Conservation (phyloP, 495 filamentous ascomycete species). For the Xylaria telfairii region DNA sequence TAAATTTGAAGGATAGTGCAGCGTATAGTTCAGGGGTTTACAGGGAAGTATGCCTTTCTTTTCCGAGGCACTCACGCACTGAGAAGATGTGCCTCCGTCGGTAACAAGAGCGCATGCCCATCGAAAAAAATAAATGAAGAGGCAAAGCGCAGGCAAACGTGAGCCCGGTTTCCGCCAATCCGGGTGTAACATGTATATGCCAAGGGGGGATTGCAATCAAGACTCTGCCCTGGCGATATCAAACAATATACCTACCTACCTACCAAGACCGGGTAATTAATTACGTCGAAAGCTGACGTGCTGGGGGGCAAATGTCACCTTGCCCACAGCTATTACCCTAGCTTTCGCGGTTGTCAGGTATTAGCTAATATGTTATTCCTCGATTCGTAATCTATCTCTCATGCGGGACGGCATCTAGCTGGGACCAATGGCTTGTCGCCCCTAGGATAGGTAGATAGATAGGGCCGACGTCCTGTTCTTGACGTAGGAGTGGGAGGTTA, state of each 20-base stretch:
- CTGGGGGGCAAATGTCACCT: constrained; percentile 4
- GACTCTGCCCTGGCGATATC: constrained; percentile 17
- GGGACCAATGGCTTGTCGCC: background rate
- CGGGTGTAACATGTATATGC: background rate
- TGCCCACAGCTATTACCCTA: background rate
- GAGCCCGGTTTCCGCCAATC: background rate
- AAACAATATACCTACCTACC: background rate
- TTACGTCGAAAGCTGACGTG: constrained; percentile 1
- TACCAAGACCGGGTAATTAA: background rate
- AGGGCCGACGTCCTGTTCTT: background rate
- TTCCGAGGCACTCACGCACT: background rate
- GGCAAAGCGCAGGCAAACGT: background rate
- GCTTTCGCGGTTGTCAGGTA: background rate
- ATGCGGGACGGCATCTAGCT: constrained; percentile 6
- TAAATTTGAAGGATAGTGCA: background rate
- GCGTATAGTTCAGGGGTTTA: background rate
- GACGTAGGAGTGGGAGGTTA: background rate
- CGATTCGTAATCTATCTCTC: constrained; percentile 14
- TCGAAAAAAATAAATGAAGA: background rate
- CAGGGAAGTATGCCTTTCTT: background rate
- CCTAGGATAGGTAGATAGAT: background rate
- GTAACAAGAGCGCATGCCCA: background rate
- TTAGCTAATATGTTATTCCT: background rate
- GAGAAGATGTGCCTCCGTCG: background rate
- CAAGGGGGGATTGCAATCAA: constrained; percentile 1